Percentiles rank a stretch among this genome's conserved stretches.
These are phyloP conservation scores for Aspergillus indologenus DNA, from an alignment of 495 filamentous ascomycete genomes.

Conservation along the genomic window DNA sequence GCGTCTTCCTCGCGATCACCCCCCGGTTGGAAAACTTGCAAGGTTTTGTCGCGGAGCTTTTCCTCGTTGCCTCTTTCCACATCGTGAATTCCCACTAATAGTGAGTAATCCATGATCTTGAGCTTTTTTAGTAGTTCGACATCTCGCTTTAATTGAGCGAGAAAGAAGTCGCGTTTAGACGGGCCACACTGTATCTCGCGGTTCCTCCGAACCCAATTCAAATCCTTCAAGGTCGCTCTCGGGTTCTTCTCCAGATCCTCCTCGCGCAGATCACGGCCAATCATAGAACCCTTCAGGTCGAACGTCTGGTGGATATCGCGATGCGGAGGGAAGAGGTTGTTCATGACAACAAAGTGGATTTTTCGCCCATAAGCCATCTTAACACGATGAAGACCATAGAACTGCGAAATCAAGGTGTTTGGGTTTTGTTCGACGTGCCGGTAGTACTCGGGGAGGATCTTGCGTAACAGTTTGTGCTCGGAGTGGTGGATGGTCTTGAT, in stretches of 20 bases:
- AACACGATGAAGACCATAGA: constrained; percentile 95
- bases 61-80: constrained; percentile 86
- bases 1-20: constrained; percentile 58
- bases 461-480: constrained; percentile 92
- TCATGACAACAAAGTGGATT: constrained; percentile 99
- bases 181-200: constrained; percentile 84
- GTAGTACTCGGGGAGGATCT: constrained; percentile 91
- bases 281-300: constrained; percentile 95
- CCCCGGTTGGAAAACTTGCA: constrained; percentile 93
- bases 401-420: constrained; percentile 94
- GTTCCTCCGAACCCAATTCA: constrained; percentile 91
- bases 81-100: constrained; percentile 93
- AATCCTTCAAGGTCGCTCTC: constrained; percentile 88
- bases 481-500: constrained; percentile 99
- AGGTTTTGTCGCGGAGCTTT: constrained; percentile 88
- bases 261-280: constrained; percentile 87
- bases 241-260: constrained; percentile 86
- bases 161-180: constrained; percentile 77
- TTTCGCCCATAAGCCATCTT: constrained; percentile 98
- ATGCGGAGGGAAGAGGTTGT: constrained; percentile 97
- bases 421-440: constrained; percentile 89
- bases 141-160: constrained; percentile 84
- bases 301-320: constrained; percentile 97
- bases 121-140: constrained; percentile 79
- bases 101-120: constrained; percentile 98